Evolutionary conservation across 306 rosid species (phyloP).

Genomic region (Castanea crenata): DNA sequence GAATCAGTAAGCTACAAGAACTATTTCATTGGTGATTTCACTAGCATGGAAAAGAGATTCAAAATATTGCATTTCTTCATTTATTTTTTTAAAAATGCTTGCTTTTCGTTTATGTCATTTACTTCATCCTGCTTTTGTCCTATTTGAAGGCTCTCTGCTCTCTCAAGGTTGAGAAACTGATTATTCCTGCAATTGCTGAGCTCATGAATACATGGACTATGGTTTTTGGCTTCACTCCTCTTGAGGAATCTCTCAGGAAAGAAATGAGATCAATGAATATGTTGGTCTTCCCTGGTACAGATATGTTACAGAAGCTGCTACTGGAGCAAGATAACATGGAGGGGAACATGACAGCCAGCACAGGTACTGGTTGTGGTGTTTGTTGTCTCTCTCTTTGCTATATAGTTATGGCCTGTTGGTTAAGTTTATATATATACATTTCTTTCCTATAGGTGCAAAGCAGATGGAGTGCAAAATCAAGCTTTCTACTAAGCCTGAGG

Average conservation of each 20-base stretch:
- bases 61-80: conserved; percentile 7
- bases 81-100: neutral
- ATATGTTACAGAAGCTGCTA: conserved; percentile 86
- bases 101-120: conserved; percentile 18
- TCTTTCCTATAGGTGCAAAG: conserved; percentile 42
- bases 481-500: conserved; percentile 28
- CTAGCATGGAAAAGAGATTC: conserved; percentile 1
- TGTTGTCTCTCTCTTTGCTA: conserved; percentile 9
- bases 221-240: conserved; percentile 74
- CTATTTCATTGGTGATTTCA: conserved; percentile 22
- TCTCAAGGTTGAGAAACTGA: conserved; percentile 81
- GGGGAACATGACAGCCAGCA: conserved; percentile 31
- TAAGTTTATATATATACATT: conserved; percentile 25
- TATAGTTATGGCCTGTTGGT: neutral
- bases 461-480: conserved; percentile 35
- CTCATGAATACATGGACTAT: conserved; percentile 82
- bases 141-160: conserved; percentile 64
- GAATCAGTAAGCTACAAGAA: conserved; percentile 61
- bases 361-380: conserved; percentile 29
- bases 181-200: conserved; percentile 93
- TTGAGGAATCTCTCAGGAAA: conserved; percentile 70
- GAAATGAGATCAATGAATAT: conserved; percentile 79
- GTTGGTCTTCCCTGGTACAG: conserved; percentile 95
- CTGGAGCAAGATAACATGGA: conserved; percentile 44
- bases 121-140: conserved; percentile 16